Percentiles rank a stretch among this genome's conserved stretches.
phyloP scores from a whole-genome alignment of 257 asterid genomes.

The Agastache rugosa region DNA sequence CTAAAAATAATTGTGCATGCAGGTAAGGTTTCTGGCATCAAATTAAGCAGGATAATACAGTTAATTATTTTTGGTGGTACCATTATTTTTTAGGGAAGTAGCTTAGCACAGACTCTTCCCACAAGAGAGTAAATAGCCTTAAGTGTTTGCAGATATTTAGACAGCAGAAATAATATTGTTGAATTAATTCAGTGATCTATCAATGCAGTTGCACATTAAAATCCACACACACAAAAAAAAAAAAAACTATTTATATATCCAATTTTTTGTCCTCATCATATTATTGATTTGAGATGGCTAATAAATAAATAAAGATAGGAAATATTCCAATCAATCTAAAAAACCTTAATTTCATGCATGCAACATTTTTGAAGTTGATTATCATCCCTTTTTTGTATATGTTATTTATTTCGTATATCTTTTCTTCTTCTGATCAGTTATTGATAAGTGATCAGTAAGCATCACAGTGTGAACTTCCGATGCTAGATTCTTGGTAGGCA shows the following conservation, averaged over 20 bases:
- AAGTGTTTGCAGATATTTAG: conserved; percentile 5
- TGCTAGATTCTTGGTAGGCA: conserved; percentile 31
- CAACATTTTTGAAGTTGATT: not conserved
- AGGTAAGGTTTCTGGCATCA: not conserved
- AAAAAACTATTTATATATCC: not conserved
- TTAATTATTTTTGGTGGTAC: conserved; percentile 25
- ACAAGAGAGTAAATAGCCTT: conserved; percentile 34
- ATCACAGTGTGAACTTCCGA: conserved; percentile 26
- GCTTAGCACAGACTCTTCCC: conserved; percentile 24
- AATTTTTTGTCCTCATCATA: not conserved
- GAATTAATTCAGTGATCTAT: conserved; percentile 12
- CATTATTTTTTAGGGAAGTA: conserved; percentile 9
- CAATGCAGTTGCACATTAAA: conserved; percentile 9
- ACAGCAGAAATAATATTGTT: conserved; percentile 29
- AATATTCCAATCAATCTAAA: conserved; percentile 9
- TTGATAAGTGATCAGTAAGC: not conserved
- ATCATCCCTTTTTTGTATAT: not conserved
- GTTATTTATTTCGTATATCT: not conserved
- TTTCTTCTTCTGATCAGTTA: not conserved
- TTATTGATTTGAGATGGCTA: conserved; percentile 1
- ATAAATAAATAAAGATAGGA: not conserved
- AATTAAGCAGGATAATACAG: not conserved
- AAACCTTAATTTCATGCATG: not conserved
- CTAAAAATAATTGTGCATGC: conserved; percentile 2
- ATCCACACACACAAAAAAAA: not conserved